A percentile compares a stretch with the other conserved stretches of the same genome.
Evolutionary conservation across 2,329 filamentous ascomycete species (phyloP).

Genomic region (Trichoderma sp.): DNA sequence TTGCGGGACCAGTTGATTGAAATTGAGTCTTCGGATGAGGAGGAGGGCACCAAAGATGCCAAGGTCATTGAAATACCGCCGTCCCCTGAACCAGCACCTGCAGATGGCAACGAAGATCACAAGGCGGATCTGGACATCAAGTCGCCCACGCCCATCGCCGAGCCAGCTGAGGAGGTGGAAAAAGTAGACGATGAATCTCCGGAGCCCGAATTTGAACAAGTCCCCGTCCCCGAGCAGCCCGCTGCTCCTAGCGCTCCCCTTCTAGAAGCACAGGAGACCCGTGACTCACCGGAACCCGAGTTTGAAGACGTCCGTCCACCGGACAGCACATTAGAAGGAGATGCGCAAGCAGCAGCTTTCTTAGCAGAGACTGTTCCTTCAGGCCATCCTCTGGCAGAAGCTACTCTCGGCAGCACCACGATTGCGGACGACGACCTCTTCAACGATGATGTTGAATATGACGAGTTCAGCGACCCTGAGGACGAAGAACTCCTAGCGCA

Average conservation of each 20-base stretch:
- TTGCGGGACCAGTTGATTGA: conserved; percentile 58
- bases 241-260: not conserved
- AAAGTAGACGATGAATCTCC: conserved; percentile 25
- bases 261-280: conserved; percentile 33
- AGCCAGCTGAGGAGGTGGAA: not conserved
- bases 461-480: conserved; percentile 81
- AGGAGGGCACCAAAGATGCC: conserved; percentile 59
- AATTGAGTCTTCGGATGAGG: conserved; percentile 63
- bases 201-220: conserved; percentile 44
- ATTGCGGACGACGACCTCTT: conserved; percentile 47
- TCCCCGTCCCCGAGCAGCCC: conserved; percentile 34
- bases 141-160: no score
- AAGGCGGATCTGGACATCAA: not conserved
- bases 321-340: conserved; percentile 11
- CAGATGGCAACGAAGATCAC: conserved; percentile 27
- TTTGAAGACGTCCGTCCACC: conserved; percentile 41
- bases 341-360: conserved; percentile 28
- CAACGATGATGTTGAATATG: conserved; percentile 66
- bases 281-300: conserved; percentile 43
- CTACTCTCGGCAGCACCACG: not conserved
- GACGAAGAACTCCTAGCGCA: conserved; percentile 87
- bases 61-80: conserved; percentile 58
- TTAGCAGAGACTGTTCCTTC: conserved; percentile 30
- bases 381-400: not conserved
- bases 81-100: conserved; percentile 31